Evolutionary conservation across 768 basidiomycete species (phyloP).

Genomic region (Mycena galericulata): DNA sequence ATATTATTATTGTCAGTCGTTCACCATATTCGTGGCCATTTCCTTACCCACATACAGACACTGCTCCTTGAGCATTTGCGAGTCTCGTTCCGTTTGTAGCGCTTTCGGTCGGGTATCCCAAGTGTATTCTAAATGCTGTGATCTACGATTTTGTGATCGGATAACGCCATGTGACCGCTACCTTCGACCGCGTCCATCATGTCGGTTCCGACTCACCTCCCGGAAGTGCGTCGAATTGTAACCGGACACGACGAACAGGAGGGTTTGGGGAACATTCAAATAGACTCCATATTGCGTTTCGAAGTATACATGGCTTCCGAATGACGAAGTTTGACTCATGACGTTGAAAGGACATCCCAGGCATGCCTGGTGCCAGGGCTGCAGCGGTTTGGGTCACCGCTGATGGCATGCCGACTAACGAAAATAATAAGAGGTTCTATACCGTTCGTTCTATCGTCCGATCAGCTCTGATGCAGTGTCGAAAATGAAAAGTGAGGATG

Average conservation of each 20-base stretch:
- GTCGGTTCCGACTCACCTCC: constrained; percentile 45
- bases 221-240: constrained; percentile 62
- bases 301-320: constrained; percentile 43
- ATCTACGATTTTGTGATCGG: constrained; percentile 18
- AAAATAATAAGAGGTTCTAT: constrained; percentile 61
- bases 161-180: constrained; percentile 22
- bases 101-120: constrained; percentile 18
- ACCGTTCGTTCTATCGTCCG: background rate
- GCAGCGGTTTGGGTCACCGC: constrained; percentile 63
- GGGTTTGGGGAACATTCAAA: constrained; percentile 57
- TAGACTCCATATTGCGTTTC: constrained; percentile 45
- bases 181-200: constrained; percentile 36
- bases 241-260: constrained; percentile 58
- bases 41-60: constrained; percentile 36
- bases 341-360: constrained; percentile 45
- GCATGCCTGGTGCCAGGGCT: constrained; percentile 50
- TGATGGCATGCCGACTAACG: constrained; percentile 62
- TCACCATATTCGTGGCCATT: background rate
- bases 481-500: constrained; percentile 58
- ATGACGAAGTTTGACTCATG: background rate
- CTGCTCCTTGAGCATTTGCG: constrained; percentile 54
- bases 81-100: constrained; percentile 29
- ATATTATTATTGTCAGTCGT: constrained; percentile 89
- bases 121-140: constrained; percentile 28
- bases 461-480: background rate